Percentiles rank a stretch among this genome's conserved stretches.
phyloP scores from a whole-genome alignment of 1,284 basidiomycete genomes.

The Moesziomyces sp. region DNA sequence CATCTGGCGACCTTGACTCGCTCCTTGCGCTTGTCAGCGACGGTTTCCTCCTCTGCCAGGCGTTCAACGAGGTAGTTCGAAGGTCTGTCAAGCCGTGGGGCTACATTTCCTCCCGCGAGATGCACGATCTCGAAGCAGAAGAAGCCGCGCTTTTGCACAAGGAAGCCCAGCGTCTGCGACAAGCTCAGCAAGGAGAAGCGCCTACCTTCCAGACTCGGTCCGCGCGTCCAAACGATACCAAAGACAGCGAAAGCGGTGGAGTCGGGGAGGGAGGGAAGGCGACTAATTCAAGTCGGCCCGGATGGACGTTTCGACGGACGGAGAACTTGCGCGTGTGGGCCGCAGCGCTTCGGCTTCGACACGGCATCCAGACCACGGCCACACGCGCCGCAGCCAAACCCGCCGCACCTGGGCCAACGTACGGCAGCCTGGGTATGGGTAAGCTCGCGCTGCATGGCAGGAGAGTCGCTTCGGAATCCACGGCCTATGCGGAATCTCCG shows the following conservation, averaged over 20 bases:
- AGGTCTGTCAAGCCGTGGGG: constrained; percentile 86
- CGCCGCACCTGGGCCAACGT: constrained; percentile 2
- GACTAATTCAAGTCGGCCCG: constrained; percentile 10
- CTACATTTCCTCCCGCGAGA: constrained; percentile 78
- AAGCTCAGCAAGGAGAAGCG: constrained; percentile 68
- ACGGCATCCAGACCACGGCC: constrained; percentile 40
- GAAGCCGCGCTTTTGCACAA: constrained; percentile 69
- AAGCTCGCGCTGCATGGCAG: constrained; percentile 41
- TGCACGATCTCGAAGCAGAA: constrained; percentile 71
- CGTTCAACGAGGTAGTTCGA: constrained; percentile 82
- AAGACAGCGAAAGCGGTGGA: background rate
- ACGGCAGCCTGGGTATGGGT: constrained; percentile 33
- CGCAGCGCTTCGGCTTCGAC: constrained; percentile 46
- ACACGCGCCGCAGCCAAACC: constrained; percentile 8
- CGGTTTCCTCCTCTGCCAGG: constrained; percentile 81
- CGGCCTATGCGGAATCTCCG: background rate
- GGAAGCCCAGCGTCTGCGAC: constrained; percentile 37
- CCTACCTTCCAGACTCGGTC: constrained; percentile 46
- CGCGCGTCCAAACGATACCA: constrained; percentile 11
- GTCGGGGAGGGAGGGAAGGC: background rate
- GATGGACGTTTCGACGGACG: constrained; percentile 53
- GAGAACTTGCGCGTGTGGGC: constrained; percentile 54
- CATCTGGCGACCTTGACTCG: constrained; percentile 5
- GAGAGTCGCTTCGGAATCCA: constrained; percentile 31
- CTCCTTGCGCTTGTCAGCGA: constrained; percentile 55